Evolutionary conservation across 106 monocot genomes (phyloP).

Genomic region (Xerophyta viscosa): DNA sequence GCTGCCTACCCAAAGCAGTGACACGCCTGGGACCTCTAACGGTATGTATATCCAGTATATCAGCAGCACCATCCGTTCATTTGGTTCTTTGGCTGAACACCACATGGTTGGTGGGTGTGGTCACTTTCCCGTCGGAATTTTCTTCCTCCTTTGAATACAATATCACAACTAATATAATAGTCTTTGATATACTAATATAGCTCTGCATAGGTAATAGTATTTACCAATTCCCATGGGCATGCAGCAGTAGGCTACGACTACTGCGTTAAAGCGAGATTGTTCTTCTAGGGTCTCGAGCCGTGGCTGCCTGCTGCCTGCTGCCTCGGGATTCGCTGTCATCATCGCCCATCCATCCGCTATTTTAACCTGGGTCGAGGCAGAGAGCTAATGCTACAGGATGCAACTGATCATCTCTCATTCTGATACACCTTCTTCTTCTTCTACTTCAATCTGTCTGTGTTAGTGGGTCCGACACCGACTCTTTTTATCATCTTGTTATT

Average conservation of each 20-base stretch:
- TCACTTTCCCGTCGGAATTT: slow-evolving; percentile 20
- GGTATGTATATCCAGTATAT: slow-evolving; percentile 11
- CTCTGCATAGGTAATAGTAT: neutral
- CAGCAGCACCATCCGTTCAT: neutral
- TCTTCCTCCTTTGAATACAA: slow-evolving; percentile 7
- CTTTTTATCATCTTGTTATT: neutral
- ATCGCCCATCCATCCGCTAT: neutral
- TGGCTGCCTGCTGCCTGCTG: neutral
- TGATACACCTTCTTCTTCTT: neutral
- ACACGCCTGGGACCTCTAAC: slow-evolving; percentile 21
- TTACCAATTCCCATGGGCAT: neutral
- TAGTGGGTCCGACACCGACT: neutral
- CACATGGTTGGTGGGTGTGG: slow-evolving; percentile 19
- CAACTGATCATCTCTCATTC: neutral
- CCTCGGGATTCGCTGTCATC: neutral
- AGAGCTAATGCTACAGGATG: neutral
- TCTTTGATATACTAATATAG: no score
- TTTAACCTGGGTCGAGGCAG: neutral
- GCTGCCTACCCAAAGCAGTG: slow-evolving; percentile 27
- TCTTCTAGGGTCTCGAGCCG: neutral
- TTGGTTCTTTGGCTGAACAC: neutral
- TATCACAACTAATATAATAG: no score
- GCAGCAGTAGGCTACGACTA: neutral
- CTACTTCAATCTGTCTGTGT: no score
- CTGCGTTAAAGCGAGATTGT: neutral